phyloP scores from a whole-genome alignment of 768 basidiomycete genomes.

The Lentinula lateritia region DNA sequence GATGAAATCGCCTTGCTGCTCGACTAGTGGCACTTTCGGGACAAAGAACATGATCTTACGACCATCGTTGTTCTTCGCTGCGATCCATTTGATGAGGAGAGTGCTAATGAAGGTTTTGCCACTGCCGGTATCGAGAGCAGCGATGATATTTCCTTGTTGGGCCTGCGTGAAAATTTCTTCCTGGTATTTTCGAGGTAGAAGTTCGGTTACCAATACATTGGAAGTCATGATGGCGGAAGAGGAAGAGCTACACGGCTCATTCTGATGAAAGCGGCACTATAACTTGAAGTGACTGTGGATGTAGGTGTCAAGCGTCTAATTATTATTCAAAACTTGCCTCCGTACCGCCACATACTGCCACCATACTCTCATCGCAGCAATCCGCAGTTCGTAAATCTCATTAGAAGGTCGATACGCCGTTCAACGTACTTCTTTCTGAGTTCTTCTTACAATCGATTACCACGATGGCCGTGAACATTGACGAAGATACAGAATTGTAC shows the following conservation, averaged over 20 bases:
- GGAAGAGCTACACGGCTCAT: background rate
- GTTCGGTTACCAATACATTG: background rate
- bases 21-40: conserved; percentile 80
- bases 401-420: no score
- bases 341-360: background rate
- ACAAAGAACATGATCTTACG: conserved; percentile 78
- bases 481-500: conserved; percentile 97
- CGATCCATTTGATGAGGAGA: conserved; percentile 73
- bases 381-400: background rate
- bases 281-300: no score
- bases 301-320: background rate
- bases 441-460: background rate
- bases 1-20: conserved; percentile 74
- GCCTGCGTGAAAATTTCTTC: conserved; percentile 66
- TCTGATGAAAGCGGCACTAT: background rate
- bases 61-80: conserved; percentile 42
- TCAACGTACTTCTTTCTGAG: background rate
- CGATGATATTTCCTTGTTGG: conserved; percentile 60
- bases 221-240: background rate
- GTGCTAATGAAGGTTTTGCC: conserved; percentile 77
- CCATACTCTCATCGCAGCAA: background rate
- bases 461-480: conserved; percentile 64
- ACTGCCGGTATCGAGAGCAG: conserved; percentile 71
- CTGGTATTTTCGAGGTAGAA: conserved; percentile 51
- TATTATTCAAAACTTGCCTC: no score